These are phyloP conservation scores for Metschnikowia baotianmanensis DNA, from an alignment of 805 yeast genomes.

Conservation along the genomic window DNA sequence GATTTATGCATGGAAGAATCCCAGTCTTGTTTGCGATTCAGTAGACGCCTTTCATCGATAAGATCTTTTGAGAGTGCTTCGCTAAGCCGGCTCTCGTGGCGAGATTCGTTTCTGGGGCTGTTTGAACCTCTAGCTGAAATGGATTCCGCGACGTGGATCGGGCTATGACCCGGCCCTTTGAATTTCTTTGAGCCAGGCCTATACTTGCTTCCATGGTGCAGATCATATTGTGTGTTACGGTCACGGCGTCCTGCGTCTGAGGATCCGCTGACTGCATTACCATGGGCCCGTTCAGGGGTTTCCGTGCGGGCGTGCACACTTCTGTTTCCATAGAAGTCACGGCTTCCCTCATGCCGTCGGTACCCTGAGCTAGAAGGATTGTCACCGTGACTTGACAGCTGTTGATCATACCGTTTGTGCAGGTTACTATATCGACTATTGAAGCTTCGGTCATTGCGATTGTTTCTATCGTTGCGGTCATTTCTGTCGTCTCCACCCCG, in stretches of 20 bases:
- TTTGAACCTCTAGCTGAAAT: not conserved
- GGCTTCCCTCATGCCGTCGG: conserved; percentile 9
- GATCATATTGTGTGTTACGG: conserved; percentile 8
- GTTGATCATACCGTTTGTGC: conserved; percentile 7
- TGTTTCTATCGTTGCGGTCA: conserved; percentile 3
- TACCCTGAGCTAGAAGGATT: conserved; percentile 5
- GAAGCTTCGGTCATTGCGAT: conserved; percentile 1
- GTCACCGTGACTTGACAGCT: conserved; percentile 1
- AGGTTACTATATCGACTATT: conserved; percentile 7
- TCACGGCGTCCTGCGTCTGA: conserved; percentile 4
- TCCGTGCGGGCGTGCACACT: conserved; percentile 5
- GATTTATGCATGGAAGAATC: conserved; percentile 3
- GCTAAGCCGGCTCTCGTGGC: not conserved
- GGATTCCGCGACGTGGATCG: not conserved
- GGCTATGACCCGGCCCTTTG: conserved; percentile 3
- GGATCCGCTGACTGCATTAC: not conserved
- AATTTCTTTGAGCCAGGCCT: conserved; percentile 8
- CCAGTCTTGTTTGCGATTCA: conserved; percentile 11
- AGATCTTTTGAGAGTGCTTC: not conserved
- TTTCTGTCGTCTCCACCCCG: not conserved
- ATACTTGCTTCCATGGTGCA: conserved; percentile 18
- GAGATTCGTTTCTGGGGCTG: not conserved
- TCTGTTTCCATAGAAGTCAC: conserved; percentile 16
- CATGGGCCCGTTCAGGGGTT: conserved; percentile 1
- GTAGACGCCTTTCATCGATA: conserved; percentile 11